These are phyloP conservation scores for Herpomyces periplanetae DNA, from an alignment of 2,329 filamentous ascomycete genomes.

Conservation along the genomic window DNA sequence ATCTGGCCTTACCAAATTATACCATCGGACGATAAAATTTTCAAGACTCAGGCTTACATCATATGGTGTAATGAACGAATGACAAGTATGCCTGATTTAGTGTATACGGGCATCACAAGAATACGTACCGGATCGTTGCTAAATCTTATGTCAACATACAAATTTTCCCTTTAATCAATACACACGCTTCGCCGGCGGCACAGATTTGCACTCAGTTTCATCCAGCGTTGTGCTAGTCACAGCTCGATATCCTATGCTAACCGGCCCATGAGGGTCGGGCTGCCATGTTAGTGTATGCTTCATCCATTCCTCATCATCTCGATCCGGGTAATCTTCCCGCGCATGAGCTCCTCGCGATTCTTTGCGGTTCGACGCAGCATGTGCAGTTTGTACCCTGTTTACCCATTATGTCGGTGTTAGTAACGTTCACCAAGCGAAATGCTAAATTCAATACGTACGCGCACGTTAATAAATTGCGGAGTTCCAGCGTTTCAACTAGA, in stretches of 20 bases:
- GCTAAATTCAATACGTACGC: conserved; percentile 19
- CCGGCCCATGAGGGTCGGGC: conserved; percentile 53
- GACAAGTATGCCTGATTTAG: too few species aligned
- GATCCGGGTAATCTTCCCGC: conserved; percentile 75
- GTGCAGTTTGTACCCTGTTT: conserved; percentile 44
- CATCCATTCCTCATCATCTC: conserved; percentile 92
- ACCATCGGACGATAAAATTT: too few species aligned
- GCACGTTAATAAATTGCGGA: conserved; percentile 81
- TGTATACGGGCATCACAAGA: too few species aligned
- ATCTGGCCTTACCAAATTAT: too few species aligned
- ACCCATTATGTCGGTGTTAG: not conserved
- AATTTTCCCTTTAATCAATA: too few species aligned
- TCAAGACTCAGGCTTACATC: too few species aligned
- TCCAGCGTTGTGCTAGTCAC: conserved; percentile 56
- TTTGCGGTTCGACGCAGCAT: conserved; percentile 63
- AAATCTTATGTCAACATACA: too few species aligned
- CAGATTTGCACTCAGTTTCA: conserved; percentile 74
- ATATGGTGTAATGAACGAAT: too few species aligned
- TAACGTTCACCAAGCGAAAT: not conserved
- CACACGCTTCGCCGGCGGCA: conserved; percentile 81
- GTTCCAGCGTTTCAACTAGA: conserved; percentile 73
- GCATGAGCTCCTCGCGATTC: conserved; percentile 91
- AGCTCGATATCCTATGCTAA: conserved; percentile 47
- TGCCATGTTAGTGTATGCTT: conserved; percentile 95
- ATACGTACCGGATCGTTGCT: too few species aligned